Evolutionary conservation across 2,329 filamentous ascomycete genomes (phyloP), one percentile per base, ranked within the genome.

Genomic region (Cyanodermella asteris): DNA sequence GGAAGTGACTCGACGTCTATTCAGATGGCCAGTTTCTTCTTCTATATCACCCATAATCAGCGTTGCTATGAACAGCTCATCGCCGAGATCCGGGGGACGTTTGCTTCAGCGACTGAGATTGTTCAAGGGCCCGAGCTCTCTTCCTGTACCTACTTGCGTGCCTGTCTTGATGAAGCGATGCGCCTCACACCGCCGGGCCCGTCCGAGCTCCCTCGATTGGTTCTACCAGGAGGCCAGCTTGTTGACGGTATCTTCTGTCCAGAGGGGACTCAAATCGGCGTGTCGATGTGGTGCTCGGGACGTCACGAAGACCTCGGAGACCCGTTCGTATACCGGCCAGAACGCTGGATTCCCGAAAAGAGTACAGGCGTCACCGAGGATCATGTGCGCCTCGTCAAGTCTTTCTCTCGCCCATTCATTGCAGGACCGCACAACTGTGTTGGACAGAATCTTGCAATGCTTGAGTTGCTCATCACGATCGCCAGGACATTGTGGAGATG

Each of bases 201-300:
- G n/a, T 16, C n/a, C 11, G 50, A 50, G 2, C 45, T 61, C 4
- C 44, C 49, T 2, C 49, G 58, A 5, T 40, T 47, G 22, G 59
- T 55, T 1, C 57, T 56, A 0, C 30, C 46, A 0, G 53, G 56
- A 25, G 59, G 57, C 1, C 29, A 40, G 7, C 33, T 38, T 4
- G 53, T 63, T 25, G 32, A 50, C 4, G 56, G 50, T 6, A 44
- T 59, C 14, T 57, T 40, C 38, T 44, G 61, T 3, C 44, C 56
- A 0, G 53, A 53, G 6, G 39, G 50, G 18, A 55, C 50, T 0
- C 46, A 44, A 0, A 55, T 62, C 5, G 46, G 42, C 18, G 49
- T 57, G 32, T 54, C 54, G 1, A 42, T 50, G 2, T 49, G 45
- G 23, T 41, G 49, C 5, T 46, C 43, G 5, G 50, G 55, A 32